Evolutionary conservation across 345 rosid species (phyloP), one percentile per base, ranked within the genome.

Genomic region (Melaleuca quinquenervia): DNA sequence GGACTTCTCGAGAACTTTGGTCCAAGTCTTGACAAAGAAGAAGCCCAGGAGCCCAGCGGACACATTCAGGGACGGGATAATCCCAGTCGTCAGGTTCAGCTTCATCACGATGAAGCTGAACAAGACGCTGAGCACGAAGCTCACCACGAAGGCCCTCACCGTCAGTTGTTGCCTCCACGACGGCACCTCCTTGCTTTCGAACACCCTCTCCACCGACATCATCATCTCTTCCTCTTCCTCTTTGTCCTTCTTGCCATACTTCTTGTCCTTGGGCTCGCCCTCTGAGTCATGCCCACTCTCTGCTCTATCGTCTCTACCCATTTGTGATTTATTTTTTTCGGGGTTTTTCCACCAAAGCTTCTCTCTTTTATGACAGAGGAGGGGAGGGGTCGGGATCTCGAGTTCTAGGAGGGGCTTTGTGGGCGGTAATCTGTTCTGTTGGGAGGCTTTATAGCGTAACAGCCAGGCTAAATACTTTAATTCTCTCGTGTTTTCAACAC

Each of bases 101-200:
- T 84, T 84, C 49, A 54, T n/a, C 62, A 84, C 85, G 50, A 84
- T 84, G 85, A 84, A 84, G 85, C 70, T 84, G 70, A 84, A 84
- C 49, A 84, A 3, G 52, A 84, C n/a, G 70, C 76, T 84, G 85
- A 84, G 85, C 29, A 84, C 18, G 85, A 84, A 20, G 70, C 70
- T 56, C 52, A 60, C 75, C n/a, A 27, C 52, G 36, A 84, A 29
- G 52, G 85, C 80, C 85, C 82, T 58, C 75, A 84, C 24, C 24
- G 82, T 84, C 76, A 84, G 27, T 50, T 84, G 85, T 16, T 84
- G 32, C 52, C 22, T 84, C 85, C 85, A 84, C 4, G 50, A 27
- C 13, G 82, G 52, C 7, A 84, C 82, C 44, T 56, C 80, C 85
- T 50, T 58, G 76, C 11, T 62, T 52, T 58, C 41, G 53, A 84